Evolutionary conservation across 2,329 filamentous ascomycete genomes (phyloP).

Genomic region (Blastomyces gilchristii): DNA sequence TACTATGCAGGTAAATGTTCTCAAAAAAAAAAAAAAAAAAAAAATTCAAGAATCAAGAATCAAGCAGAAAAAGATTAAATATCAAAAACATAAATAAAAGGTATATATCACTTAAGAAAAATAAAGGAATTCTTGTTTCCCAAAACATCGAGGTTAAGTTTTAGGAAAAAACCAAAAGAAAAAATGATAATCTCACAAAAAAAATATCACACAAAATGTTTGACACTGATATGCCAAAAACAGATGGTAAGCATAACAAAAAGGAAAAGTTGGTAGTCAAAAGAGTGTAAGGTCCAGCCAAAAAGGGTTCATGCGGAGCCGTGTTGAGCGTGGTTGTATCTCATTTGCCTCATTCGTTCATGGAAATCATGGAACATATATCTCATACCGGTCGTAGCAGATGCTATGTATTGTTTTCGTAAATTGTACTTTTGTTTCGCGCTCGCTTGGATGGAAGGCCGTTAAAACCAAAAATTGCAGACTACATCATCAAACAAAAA

Average conservation of each 20-base stretch:
- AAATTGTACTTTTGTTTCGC: constrained; percentile 9
- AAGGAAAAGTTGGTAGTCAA: not conserved
- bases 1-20: too few species aligned
- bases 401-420: not conserved
- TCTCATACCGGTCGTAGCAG: constrained; percentile 7
- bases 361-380: not conserved
- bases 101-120: constrained; percentile 25
- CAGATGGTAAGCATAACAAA: constrained; percentile 18
- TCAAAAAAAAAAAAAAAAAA: too few species aligned
- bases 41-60: not conserved
- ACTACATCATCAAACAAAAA: constrained; percentile 11
- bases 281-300: constrained; percentile 6
- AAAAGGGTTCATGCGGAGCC: not conserved
- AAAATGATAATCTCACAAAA: constrained; percentile 20
- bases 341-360: constrained; percentile 9
- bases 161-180: constrained; percentile 21
- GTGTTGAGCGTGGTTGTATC: not conserved
- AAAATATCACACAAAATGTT: constrained; percentile 15
- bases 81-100: constrained; percentile 23
- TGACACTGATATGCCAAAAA: constrained; percentile 8
- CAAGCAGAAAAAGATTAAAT: not conserved
- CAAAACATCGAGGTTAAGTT: constrained; percentile 19
- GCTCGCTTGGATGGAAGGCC: constrained; percentile 15
- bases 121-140: constrained; percentile 20
- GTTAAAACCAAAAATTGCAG: constrained; percentile 13